Percentiles rank a stretch among this genome's conserved stretches.
These are phyloP conservation scores for Rhodotorula mucilaginosa DNA, from an alignment of 1,284 basidiomycete species.

Conservation along the genomic window DNA sequence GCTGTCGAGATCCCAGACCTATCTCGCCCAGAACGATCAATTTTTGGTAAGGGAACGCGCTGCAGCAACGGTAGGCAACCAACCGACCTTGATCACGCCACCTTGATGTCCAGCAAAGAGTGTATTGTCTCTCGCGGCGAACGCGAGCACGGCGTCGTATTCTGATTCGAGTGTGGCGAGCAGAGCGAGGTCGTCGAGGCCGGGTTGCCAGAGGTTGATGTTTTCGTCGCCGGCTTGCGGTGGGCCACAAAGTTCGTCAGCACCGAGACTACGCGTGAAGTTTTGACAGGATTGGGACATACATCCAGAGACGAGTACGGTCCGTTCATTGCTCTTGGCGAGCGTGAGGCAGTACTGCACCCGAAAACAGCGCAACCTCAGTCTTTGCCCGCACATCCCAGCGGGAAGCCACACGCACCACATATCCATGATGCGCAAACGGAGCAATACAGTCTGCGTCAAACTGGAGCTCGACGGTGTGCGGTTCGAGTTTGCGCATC, in stretches of 20 bases:
- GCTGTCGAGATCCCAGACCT: conserved; percentile 87
- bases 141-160: conserved; percentile 63
- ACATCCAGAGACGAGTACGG: conserved; percentile 68
- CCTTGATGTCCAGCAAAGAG: conserved; percentile 91
- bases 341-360: conserved; percentile 69
- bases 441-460: conserved; percentile 68
- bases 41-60: too few species aligned
- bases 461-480: conserved; percentile 54
- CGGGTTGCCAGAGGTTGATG: conserved; percentile 48
- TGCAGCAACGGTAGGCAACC: too few species aligned
- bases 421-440: conserved; percentile 89
- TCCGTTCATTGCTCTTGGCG: conserved; percentile 51
- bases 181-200: conserved; percentile 20
- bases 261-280: too few species aligned
- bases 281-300: too few species aligned
- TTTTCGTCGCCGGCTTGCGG: conserved; percentile 47
- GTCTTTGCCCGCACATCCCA: neutral
- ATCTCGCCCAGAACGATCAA: conserved; percentile 1
- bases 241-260: neutral
- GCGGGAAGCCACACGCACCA: conserved; percentile 47
- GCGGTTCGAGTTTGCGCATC: neutral
- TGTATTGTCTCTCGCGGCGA: conserved; percentile 72
- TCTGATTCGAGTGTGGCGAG: conserved; percentile 48
- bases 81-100: conserved; percentile 65
- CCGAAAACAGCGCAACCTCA: too few species aligned